Conservation (phyloP, 257 asterid genomes). For the Cordia subcordata region DNA sequence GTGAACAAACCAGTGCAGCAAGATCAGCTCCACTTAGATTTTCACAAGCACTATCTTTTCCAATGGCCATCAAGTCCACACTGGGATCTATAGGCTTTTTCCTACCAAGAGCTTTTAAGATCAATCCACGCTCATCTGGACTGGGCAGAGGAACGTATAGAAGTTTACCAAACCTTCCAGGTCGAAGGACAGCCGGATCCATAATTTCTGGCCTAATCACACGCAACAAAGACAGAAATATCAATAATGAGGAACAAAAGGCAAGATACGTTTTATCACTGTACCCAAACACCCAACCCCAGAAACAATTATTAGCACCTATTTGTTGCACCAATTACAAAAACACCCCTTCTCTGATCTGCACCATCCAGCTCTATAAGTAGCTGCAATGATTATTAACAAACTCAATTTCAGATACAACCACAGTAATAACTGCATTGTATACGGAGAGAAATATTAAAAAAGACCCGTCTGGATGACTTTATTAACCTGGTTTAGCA, state of each 20-base stretch:
- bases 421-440: background rate
- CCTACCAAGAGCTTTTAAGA: slow-evolving; percentile 63
- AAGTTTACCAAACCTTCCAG: slow-evolving; percentile 78
- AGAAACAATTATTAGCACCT: slow-evolving; percentile 36
- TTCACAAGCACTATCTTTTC: slow-evolving; percentile 44
- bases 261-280: background rate
- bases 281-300: background rate
- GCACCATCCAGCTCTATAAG: slow-evolving; percentile 84
- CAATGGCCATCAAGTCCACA: slow-evolving; percentile 70
- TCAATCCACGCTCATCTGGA: slow-evolving; percentile 80
- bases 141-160: slow-evolving; percentile 77
- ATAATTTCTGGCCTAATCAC: slow-evolving; percentile 71
- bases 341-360: slow-evolving; percentile 67
- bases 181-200: slow-evolving; percentile 77
- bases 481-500: slow-evolving; percentile 57
- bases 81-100: slow-evolving; percentile 51
- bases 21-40: slow-evolving; percentile 90
- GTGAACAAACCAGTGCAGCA: slow-evolving; percentile 49
- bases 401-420: slow-evolving; percentile 12
- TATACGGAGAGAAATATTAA: slow-evolving; percentile 1
- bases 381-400: slow-evolving; percentile 41
- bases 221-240: slow-evolving; percentile 9
- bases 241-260: slow-evolving; percentile 4
- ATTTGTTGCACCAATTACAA: slow-evolving; percentile 88
- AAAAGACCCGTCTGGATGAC: background rate